Evolutionary conservation across 139 green algal genomes (phyloP).

Genomic region (Micractinium sp.): DNA sequence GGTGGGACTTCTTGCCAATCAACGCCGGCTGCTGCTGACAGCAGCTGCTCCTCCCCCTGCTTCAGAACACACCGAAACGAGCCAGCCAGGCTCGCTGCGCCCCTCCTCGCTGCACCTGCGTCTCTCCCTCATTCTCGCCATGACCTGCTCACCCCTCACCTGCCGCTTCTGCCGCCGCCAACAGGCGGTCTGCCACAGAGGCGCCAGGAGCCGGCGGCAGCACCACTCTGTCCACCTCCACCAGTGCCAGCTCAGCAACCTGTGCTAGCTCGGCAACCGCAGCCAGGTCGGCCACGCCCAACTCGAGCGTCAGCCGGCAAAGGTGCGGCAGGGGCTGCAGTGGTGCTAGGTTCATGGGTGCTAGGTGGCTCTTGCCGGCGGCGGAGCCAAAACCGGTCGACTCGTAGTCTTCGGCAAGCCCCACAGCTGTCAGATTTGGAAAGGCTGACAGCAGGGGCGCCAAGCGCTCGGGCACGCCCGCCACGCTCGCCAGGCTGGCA

Average conservation of each 20-base stretch:
- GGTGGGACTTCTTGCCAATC: background rate
- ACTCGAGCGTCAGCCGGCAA: background rate
- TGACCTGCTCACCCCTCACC: too few relatives aligned
- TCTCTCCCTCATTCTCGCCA: background rate
- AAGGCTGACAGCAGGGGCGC: background rate
- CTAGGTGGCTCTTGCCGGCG: background rate
- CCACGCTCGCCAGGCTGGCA: background rate
- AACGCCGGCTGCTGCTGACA: background rate
- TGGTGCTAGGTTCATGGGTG: background rate
- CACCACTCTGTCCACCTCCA: background rate
- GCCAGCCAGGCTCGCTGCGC: too few relatives aligned
- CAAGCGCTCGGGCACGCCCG: slow-evolving; percentile 6
- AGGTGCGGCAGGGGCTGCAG: background rate
- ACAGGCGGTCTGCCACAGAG: slow-evolving; percentile 11
- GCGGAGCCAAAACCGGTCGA: background rate
- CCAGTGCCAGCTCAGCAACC: background rate
- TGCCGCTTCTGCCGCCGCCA: background rate
- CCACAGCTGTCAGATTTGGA: background rate
- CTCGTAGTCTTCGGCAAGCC: background rate
- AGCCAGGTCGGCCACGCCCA: background rate
- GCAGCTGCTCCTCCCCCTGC: background rate
- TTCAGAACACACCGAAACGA: background rate
- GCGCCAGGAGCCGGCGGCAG: background rate
- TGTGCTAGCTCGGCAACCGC: background rate
- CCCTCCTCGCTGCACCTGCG: too few relatives aligned